These are phyloP conservation scores for Gentiana straminea DNA, from an alignment of 257 asterid species.

Conservation along the genomic window DNA sequence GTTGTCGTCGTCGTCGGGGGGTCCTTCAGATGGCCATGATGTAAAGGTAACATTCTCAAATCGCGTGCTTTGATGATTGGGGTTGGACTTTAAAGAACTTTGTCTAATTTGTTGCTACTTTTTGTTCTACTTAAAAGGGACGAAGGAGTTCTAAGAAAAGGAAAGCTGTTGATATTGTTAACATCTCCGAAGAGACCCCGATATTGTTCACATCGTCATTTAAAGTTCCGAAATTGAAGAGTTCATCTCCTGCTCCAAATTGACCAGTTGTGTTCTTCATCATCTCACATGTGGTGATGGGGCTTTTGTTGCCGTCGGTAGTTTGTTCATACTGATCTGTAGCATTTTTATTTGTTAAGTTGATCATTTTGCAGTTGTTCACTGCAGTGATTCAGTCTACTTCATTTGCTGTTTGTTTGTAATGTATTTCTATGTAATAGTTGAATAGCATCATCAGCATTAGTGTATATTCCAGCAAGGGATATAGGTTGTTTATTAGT, in stretches of 20 bases:
- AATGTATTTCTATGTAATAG: not conserved
- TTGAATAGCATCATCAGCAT: too few relatives aligned
- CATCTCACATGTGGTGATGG: not conserved
- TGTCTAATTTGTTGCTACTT: too few relatives aligned
- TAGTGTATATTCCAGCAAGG: too few relatives aligned
- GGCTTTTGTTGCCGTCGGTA: not conserved
- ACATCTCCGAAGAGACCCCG: slow-evolving; percentile 32
- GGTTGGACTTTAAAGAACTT: too few relatives aligned
- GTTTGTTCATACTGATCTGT: not conserved
- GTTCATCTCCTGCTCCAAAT: slow-evolving; percentile 20
- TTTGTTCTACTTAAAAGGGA: slow-evolving; percentile 22
- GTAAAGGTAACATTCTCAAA: slow-evolving; percentile 27
- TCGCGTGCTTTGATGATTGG: not conserved
- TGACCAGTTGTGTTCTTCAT: slow-evolving; percentile 5
- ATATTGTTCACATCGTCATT: slow-evolving; percentile 62
- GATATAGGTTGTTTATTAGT: too few relatives aligned
- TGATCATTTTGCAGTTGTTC: too few relatives aligned
- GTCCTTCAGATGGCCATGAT: slow-evolving; percentile 12
- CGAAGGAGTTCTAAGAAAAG: slow-evolving; percentile 37
- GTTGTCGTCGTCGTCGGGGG: slow-evolving; percentile 12
- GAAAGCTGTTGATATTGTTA: slow-evolving; percentile 23
- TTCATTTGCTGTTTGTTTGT: not conserved
- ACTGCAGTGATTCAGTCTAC: not conserved
- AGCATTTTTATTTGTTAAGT: not conserved
- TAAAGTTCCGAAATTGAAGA: slow-evolving; percentile 68